Conservation (phyloP, 257 asterid genomes). For the Leonotis leonurus region DNA sequence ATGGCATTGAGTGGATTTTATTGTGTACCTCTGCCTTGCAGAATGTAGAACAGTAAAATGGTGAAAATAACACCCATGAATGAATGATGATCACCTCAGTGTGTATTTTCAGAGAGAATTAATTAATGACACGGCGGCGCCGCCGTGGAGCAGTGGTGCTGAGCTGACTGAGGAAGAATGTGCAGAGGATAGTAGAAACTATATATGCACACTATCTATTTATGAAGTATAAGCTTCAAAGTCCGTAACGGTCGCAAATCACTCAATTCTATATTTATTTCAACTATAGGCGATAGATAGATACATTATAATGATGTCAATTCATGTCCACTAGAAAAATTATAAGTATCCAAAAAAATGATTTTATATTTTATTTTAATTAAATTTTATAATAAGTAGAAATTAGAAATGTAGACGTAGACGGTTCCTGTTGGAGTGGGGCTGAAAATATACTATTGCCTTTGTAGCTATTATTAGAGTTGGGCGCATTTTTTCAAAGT, state of each 20-base stretch:
- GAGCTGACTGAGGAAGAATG: neutral
- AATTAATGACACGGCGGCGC: neutral
- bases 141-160: neutral
- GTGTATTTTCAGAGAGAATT: neutral
- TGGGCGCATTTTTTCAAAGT: too few relatives aligned
- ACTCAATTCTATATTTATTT: neutral
- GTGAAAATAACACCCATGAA: constrained; percentile 1
- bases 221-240: neutral
- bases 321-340: neutral
- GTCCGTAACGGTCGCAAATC: neutral
- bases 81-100: neutral
- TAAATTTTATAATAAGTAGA: too few relatives aligned
- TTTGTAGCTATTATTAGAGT: too few relatives aligned
- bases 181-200: neutral
- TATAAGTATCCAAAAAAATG: too few relatives aligned
- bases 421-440: neutral
- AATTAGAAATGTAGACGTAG: neutral
- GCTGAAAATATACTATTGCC: too few relatives aligned
- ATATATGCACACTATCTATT: neutral
- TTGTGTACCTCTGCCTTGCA: constrained; percentile 4
- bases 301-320: neutral
- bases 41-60: constrained; percentile 10
- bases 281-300: neutral
- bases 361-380: too few relatives aligned
- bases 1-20: neutral